Percentiles rank a stretch among this genome's conserved stretches.
Evolutionary conservation across 306 rosid species (phyloP).

Genomic region (Rosa chinensis): DNA sequence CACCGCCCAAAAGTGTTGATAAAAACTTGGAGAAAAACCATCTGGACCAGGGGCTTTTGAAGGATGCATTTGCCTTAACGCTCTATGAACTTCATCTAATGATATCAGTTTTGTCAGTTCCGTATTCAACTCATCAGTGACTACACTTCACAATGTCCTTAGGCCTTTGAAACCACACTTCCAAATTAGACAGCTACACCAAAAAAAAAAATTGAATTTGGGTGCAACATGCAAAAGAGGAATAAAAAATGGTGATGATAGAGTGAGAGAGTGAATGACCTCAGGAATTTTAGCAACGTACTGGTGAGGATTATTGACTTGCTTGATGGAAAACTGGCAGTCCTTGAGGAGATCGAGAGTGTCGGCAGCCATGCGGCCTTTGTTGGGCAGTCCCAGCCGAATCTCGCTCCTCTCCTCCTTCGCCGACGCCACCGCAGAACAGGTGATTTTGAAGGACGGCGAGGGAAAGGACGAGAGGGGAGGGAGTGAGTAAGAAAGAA

Average conservation of each 20-base stretch:
- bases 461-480: not conserved
- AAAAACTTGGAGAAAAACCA: no score
- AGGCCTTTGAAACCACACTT: slow-evolving; percentile 94
- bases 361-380: slow-evolving; percentile 88
- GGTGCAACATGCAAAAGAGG: not conserved
- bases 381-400: slow-evolving; percentile 86
- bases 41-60: no score
- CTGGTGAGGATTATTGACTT: slow-evolving; percentile 84
- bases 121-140: not conserved
- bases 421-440: no score
- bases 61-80: slow-evolving; percentile 23
- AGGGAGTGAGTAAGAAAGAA: slow-evolving; percentile 12
- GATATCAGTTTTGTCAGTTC: slow-evolving; percentile 20
- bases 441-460: not conserved
- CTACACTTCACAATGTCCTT: slow-evolving; percentile 68
- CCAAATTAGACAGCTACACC: slow-evolving; percentile 68
- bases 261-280: slow-evolving; percentile 33
- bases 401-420: slow-evolving; percentile 50
- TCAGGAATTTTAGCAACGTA: slow-evolving; percentile 86
- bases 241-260: not conserved
- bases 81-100: no score
- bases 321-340: slow-evolving; percentile 83
- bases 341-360: slow-evolving; percentile 87
- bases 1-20: no score
- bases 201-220: not conserved